Conservation (phyloP, 2,329 filamentous ascomycete species). For the Didymella sp. region DNA sequence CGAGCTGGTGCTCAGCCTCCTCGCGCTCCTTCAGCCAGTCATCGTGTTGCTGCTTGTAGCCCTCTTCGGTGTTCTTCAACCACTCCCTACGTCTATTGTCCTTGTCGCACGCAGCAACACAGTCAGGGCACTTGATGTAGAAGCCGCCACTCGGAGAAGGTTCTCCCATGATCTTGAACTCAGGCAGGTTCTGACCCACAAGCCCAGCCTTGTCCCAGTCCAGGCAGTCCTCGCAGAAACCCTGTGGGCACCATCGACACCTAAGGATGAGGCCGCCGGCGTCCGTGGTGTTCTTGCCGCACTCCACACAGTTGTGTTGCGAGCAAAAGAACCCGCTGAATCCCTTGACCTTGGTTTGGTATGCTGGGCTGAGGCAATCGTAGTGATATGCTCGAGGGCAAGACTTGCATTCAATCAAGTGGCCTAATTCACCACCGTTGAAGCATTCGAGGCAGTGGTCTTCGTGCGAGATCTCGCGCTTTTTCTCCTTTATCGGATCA, state of each 20-base stretch:
- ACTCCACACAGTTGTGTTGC: slow-evolving; percentile 63
- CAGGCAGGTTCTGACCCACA: slow-evolving; percentile 60
- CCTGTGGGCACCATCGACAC: slow-evolving; percentile 63
- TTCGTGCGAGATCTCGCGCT: slow-evolving; percentile 57
- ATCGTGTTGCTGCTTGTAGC: slow-evolving; percentile 35
- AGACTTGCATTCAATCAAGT: slow-evolving; percentile 57
- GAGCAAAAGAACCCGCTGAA: slow-evolving; percentile 61
- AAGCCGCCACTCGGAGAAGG: slow-evolving; percentile 54
- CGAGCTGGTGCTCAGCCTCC: slow-evolving; percentile 23
- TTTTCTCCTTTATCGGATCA: slow-evolving; percentile 59
- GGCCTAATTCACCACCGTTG: slow-evolving; percentile 52
- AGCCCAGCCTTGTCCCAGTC: slow-evolving; percentile 60
- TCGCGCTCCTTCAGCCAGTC: slow-evolving; percentile 30
- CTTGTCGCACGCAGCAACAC: slow-evolving; percentile 35
- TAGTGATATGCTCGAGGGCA: slow-evolving; percentile 65
- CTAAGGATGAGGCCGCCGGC: slow-evolving; percentile 59
- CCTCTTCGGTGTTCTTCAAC: slow-evolving; percentile 29
- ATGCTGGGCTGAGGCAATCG: slow-evolving; percentile 55
- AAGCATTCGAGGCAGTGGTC: slow-evolving; percentile 60
- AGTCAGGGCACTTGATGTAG: slow-evolving; percentile 60
- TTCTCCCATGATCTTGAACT: slow-evolving; percentile 61
- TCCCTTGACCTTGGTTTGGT: slow-evolving; percentile 52
- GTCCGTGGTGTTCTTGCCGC: slow-evolving; percentile 59
- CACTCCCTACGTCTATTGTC: slow-evolving; percentile 33
- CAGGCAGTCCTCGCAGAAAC: slow-evolving; percentile 66